Evolutionary conservation across 805 yeast genomes (phyloP).

Genomic region (Monosporozyma aerobia): DNA sequence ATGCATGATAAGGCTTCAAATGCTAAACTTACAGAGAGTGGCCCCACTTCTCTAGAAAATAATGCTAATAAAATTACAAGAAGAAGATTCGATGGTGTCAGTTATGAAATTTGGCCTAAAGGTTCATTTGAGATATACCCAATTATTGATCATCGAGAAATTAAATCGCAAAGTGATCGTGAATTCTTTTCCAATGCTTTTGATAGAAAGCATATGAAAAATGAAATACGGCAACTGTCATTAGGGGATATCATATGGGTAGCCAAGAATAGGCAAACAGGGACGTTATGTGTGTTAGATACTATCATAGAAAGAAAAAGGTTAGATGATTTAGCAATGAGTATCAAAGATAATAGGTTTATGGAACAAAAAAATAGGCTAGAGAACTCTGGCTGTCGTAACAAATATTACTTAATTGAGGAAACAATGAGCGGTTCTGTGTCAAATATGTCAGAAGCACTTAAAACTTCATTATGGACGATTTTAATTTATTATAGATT

Average conservation of each 20-base stretch:
- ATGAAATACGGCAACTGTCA: constrained; percentile 50
- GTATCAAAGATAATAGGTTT: constrained; percentile 83
- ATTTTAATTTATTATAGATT: constrained; percentile 59
- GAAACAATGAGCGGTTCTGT: constrained; percentile 44
- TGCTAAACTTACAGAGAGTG: neutral
- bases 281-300: constrained; percentile 61
- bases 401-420: constrained; percentile 73
- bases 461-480: constrained; percentile 68
- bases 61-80: constrained; percentile 6
- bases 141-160: constrained; percentile 74
- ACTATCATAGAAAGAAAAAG: constrained; percentile 86
- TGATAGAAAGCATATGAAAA: constrained; percentile 36
- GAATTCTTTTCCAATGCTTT: constrained; percentile 58
- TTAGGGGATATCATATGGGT: constrained; percentile 90
- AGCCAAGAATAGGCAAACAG: constrained; percentile 53
- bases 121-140: constrained; percentile 52
- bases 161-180: constrained; percentile 58
- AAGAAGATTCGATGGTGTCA: constrained; percentile 17
- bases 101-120: constrained; percentile 46
- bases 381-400: constrained; percentile 53
- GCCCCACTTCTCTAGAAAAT: neutral
- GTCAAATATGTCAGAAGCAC: constrained; percentile 46
- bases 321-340: constrained; percentile 70
- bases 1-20: neutral
- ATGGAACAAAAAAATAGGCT: constrained; percentile 79